Base-by-base conservation (phyloP, 495 filamentous ascomycete genomes). In the Xylaria palmicola region DNA sequence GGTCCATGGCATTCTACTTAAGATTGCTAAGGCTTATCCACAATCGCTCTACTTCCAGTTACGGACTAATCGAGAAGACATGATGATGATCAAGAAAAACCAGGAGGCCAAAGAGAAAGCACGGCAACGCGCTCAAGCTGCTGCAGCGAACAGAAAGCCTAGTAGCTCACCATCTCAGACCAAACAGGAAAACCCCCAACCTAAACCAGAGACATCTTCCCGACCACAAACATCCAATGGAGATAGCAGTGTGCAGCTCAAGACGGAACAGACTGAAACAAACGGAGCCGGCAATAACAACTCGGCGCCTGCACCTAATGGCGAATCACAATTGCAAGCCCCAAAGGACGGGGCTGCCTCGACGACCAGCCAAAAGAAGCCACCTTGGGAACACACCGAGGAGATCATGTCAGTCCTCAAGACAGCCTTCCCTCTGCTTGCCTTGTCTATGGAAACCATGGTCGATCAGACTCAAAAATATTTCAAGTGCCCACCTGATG, bases 401-500 rank as follows among this genome's bases (percentile, higher is more conserved):
- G 93, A 98, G 72, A 92, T 98, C 57, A 91, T 94, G 83, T 88
- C 90, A 34, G 86, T 88, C 29, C 85, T 99, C 47, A 97, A 98
- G 79, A 97, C 93, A 13, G 92, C 92, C 0, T 98, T 97, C 78
- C 95, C 95, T 19, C 80, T 99, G 39, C 86, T 99, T 61, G 93
- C 94, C 3, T 78, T 97, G 34, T 98, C 94, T 2, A 97, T 99
- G 93, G 95, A 99, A 77, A 95, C 93, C 0, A 98, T 99, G 93
- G 92, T 97, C 30, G 95, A 99, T 69, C 92, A 97, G 75, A 97
- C 98, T 64, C 86, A 90, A 73, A 97, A 97, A 81, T 88, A 98
- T 74, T 98, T 98, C 84, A 98, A 97, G 72, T 97, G 93, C 68
- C 93, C 93, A 27, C 93, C 93, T 0, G 95, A 99, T 66, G 95